Conservation (phyloP, 1,284 basidiomycete species). For the Papiliotrema laurentii region DNA sequence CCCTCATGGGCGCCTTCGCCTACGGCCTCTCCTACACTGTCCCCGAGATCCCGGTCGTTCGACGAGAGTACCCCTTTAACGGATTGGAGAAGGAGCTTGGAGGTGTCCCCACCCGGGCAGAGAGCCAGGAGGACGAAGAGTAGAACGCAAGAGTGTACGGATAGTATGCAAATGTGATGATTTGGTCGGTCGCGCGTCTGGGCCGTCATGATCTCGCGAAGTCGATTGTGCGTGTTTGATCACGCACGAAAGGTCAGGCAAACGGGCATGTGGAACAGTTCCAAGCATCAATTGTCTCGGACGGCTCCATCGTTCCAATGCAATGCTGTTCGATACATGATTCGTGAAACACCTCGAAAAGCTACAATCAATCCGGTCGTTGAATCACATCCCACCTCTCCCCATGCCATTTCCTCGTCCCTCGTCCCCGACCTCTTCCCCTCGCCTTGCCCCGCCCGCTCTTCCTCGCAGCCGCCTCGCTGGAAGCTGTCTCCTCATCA, state of each 20-base stretch:
- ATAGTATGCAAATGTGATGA: too few species aligned
- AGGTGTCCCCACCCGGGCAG: conserved; percentile 24
- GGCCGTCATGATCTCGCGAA: too few species aligned
- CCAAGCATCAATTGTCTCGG: not conserved
- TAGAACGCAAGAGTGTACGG: not conserved
- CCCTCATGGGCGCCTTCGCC: conserved; percentile 30
- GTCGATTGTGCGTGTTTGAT: too few species aligned
- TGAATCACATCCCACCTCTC: conserved; percentile 4
- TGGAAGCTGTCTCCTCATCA: conserved; percentile 3
- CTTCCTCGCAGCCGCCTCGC: not conserved
- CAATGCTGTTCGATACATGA: not conserved
- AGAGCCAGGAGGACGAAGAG: conserved; percentile 39
- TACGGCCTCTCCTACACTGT: conserved; percentile 29
- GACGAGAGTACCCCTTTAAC: conserved; percentile 42
- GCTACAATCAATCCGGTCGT: conserved; percentile 7
- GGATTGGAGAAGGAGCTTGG: conserved; percentile 46
- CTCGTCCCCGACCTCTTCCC: conserved; percentile 5
- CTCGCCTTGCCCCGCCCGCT: not conserved
- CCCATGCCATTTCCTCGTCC: conserved; percentile 1
- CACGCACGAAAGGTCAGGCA: not conserved
- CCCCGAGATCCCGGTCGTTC: conserved; percentile 30
- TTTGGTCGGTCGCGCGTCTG: too few species aligned
- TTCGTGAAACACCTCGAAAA: not conserved
- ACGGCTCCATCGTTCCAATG: not conserved
- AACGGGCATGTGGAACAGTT: not conserved